Conservation (phyloP, 1,284 basidiomycete species). For the Apiotrichum siamense region DNA sequence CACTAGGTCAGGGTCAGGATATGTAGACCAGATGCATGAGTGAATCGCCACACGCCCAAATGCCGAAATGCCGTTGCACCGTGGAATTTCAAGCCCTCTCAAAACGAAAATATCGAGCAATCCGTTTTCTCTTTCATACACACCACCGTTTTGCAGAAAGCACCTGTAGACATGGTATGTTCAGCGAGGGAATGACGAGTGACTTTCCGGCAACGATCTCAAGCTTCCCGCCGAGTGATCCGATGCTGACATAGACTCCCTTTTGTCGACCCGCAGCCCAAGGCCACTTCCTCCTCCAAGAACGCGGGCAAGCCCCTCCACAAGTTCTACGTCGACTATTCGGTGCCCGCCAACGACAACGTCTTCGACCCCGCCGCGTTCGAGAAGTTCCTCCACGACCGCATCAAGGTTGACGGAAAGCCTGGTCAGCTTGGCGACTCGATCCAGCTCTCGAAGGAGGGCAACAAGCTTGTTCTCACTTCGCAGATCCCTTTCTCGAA, state of each 20-base stretch:
- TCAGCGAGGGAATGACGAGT: background rate
- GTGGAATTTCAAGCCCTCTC: too few species aligned
- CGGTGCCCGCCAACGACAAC: conserved; percentile 80
- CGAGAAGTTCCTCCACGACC: conserved; percentile 89
- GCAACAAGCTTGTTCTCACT: conserved; percentile 70
- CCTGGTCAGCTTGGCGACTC: conserved; percentile 78
- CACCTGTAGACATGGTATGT: conserved; percentile 23
- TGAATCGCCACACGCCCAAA: too few species aligned
- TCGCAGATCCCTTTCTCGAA: conserved; percentile 83
- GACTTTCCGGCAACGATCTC: too few species aligned
- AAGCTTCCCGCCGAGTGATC: background rate
- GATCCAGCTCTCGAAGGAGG: conserved; percentile 73
- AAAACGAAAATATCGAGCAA: too few species aligned
- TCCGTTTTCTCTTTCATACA: background rate
- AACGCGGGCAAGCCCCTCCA: conserved; percentile 62
- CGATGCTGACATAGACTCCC: background rate
- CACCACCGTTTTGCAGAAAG: conserved; percentile 20
- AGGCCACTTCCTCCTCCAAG: conserved; percentile 40
- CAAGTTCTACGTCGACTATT: conserved; percentile 93
- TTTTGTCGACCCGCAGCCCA: conserved; percentile 28
- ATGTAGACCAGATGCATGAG: too few species aligned
- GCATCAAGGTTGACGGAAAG: conserved; percentile 69
- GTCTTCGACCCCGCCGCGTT: conserved; percentile 88
- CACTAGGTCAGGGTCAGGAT: too few species aligned
- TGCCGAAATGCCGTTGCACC: too few species aligned